Conservation (phyloP, 768 basidiomycete genomes). For the Thelephora aurantiotincta region DNA sequence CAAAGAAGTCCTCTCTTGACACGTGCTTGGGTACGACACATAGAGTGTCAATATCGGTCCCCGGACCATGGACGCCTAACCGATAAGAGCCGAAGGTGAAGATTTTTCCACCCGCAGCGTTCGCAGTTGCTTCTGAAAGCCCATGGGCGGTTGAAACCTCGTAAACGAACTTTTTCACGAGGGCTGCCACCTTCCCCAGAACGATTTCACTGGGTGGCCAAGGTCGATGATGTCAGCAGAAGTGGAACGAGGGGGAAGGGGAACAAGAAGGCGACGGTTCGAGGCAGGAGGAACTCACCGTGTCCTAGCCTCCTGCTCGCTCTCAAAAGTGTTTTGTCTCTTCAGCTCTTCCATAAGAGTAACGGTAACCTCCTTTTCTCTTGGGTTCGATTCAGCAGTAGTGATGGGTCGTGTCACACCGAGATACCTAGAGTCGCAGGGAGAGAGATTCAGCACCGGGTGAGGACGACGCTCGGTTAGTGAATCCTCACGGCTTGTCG, state of each 20-base stretch:
- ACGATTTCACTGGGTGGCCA: constrained; percentile 66
- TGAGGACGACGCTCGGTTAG: too few relatives aligned
- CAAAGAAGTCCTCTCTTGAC: constrained; percentile 91
- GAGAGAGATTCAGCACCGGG: background rate
- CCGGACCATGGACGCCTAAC: constrained; percentile 92
- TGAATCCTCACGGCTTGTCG: too few relatives aligned
- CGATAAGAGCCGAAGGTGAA: constrained; percentile 99
- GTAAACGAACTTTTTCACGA: constrained; percentile 89
- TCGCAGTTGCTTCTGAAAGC: constrained; percentile 77
- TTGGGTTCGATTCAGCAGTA: constrained; percentile 52
- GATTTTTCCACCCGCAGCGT: constrained; percentile 91
- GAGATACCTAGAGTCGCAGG: constrained; percentile 34
- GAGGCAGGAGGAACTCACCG: constrained; percentile 42
- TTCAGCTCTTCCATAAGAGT: constrained; percentile 87
- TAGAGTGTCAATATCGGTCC: constrained; percentile 95
- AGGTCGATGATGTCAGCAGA: constrained; percentile 4
- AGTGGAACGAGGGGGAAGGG: background rate
- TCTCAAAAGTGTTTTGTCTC: constrained; percentile 79
- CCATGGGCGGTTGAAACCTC: constrained; percentile 67
- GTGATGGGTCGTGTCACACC: constrained; percentile 85
- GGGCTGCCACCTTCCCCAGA: constrained; percentile 73
- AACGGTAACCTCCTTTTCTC: constrained; percentile 71
- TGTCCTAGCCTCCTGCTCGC: constrained; percentile 72
- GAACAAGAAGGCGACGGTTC: background rate
- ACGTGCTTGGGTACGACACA: constrained; percentile 97